A percentile compares a stretch with the other conserved stretches of the same genome.
Evolutionary conservation across 2,329 filamentous ascomycete species (phyloP).

Genomic region (Fusarium foetens): DNA sequence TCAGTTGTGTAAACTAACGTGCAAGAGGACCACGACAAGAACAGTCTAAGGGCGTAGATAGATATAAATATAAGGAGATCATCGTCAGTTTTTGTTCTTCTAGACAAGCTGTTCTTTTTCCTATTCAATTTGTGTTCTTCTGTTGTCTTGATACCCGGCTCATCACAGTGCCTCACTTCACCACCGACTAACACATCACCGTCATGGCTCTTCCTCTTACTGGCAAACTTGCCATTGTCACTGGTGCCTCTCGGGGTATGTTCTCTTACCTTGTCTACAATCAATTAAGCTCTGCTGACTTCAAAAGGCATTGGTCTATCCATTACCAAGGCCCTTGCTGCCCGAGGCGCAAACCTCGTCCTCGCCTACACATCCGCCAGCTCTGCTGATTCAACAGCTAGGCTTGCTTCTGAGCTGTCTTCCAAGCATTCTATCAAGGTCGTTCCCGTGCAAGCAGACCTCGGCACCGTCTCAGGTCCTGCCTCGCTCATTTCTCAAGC

Average conservation of each 20-base stretch:
- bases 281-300: slow-evolving; percentile 3
- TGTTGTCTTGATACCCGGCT: slow-evolving; percentile 10
- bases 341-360: slow-evolving; percentile 43
- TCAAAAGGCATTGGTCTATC: slow-evolving; percentile 38
- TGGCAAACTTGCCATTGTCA: slow-evolving; percentile 82
- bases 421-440: slow-evolving; percentile 67
- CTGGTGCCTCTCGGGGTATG: slow-evolving; percentile 80
- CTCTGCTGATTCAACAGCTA: slow-evolving; percentile 33
- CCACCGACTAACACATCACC: background rate
- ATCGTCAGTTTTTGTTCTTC: background rate
- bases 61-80: slow-evolving; percentile 15
- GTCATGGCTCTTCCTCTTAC: slow-evolving; percentile 62
- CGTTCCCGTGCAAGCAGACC: slow-evolving; percentile 70
- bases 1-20: slow-evolving; percentile 3
- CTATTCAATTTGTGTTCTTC: background rate
- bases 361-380: slow-evolving; percentile 40
- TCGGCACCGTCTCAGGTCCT: slow-evolving; percentile 36
- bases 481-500: slow-evolving; percentile 41
- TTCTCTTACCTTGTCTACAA: background rate
- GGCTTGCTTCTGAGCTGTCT: slow-evolving; percentile 39
- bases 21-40: slow-evolving; percentile 8
- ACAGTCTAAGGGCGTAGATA: background rate
- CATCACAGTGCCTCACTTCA: background rate
- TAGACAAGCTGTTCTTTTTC: background rate
- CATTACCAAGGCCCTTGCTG: slow-evolving; percentile 41